Evolutionary conservation across 257 asterid species (phyloP).

Genomic region (Lycium ferocissimum): DNA sequence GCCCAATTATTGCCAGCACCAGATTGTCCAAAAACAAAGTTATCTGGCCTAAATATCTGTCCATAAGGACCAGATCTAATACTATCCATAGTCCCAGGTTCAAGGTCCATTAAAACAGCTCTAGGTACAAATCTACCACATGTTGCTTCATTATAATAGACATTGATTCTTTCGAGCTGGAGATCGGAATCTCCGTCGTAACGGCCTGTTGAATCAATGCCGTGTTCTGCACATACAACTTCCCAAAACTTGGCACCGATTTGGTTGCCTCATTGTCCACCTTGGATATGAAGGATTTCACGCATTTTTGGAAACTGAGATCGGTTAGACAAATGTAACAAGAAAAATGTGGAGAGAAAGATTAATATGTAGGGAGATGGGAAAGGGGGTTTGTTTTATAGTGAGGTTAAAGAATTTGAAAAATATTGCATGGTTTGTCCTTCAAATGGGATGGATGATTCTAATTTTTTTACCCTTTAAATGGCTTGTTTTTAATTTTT

Average conservation of each 20-base stretch:
- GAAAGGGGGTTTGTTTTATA: too few species aligned
- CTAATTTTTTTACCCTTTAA: too few species aligned
- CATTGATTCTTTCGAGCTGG: constrained; percentile 24
- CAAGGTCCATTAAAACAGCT: constrained; percentile 24
- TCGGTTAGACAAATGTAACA: not conserved
- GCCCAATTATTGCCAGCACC: constrained; percentile 32
- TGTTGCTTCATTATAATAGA: constrained; percentile 23
- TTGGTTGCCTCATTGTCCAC: constrained; percentile 31
- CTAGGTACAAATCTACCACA: constrained; percentile 26
- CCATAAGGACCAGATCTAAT: constrained; percentile 28
- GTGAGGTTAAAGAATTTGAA: too few species aligned
- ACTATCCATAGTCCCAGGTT: constrained; percentile 26
- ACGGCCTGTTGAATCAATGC: constrained; percentile 1
- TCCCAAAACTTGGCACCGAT: constrained; percentile 32
- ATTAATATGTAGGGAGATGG: too few species aligned
- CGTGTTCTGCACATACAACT: constrained; percentile 30
- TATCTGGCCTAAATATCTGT: constrained; percentile 27
- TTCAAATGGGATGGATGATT: too few species aligned
- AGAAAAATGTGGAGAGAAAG: too few species aligned
- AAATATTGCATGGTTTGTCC: too few species aligned
- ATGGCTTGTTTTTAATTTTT: too few species aligned
- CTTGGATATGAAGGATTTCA: constrained; percentile 29
- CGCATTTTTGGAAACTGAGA: constrained; percentile 16
- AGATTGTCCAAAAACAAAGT: constrained; percentile 28
- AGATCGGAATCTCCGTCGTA: constrained; percentile 15